Evolutionary conservation across 1,284 basidiomycete genomes (phyloP), one percentile per base, ranked within the genome.

Genomic region (Phellopilus nigrolimitatus): DNA sequence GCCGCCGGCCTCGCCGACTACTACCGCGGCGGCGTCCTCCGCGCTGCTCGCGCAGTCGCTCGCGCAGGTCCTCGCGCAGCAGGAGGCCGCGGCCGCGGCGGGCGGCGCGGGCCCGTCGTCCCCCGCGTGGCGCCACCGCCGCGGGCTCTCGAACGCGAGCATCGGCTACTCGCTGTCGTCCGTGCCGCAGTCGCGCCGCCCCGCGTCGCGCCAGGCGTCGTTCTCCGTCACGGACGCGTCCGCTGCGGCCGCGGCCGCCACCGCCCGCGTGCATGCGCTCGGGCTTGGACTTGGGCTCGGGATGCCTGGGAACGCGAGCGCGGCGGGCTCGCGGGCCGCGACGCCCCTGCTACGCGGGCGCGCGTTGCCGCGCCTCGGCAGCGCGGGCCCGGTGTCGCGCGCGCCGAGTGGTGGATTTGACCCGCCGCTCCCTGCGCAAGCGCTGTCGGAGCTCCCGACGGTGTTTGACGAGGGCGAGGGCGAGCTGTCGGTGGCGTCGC

Each of bases 151-250:
- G 24, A 66, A 80, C 13, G 75, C 69, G n/a, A 69, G 74, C 13
- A 75, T 78, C 28, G 84, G 81, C 30, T 78, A 85, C 61, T 71
- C 79, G 1, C 71, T 88, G 49, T 65, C 74, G 8, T 80, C 81
- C 15, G 77, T 79, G 15, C 84, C 83, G 8, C 69, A 80, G 38
- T 87, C 83, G 1, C 78, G 82, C 54, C 78, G 84, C 49, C 86
- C 85, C 19, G 79, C 74, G 8, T 83, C 81, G 12, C 75, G 83
- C 57, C 78, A 73, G 62, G 70, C 72, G 17, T 79, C 75, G 19
- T 66, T 67, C 53, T 67, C 71, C 60, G 67, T 49, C 57, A 56
- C 62, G 52, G 31, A 33, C n/a, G 31, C 10, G 6, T n/a, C 49
- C 49, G 3, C 47, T 34, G 28, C 22, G 17, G 7, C 34, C 30